Percentiles rank a stretch among this genome's conserved stretches.
Conservation (phyloP, 441 rosid genomes). For the Erodium moschatum region DNA sequence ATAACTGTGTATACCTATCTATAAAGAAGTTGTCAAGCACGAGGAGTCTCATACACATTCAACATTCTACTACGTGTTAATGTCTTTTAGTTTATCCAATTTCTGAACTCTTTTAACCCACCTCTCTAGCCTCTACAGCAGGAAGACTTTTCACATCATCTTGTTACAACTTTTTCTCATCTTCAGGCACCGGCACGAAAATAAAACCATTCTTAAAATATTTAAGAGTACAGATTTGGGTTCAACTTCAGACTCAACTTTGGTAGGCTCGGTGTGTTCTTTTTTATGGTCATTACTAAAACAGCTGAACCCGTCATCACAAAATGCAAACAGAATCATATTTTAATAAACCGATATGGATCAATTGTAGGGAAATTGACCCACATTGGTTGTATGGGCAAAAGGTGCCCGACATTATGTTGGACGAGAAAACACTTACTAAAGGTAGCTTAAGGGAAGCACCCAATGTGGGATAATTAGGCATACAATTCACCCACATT, state of each 20-base stretch:
- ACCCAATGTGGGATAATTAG: background rate
- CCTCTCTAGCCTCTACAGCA: background rate
- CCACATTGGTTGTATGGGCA: too few species aligned
- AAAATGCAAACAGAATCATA: background rate
- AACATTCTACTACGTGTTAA: background rate
- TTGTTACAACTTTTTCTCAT: background rate
- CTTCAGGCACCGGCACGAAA: background rate
- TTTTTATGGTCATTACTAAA: too few species aligned
- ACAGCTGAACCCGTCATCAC: background rate
- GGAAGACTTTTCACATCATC: background rate
- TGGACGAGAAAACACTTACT: too few species aligned
- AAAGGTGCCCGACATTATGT: too few species aligned
- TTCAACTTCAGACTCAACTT: background rate
- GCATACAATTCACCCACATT: background rate
- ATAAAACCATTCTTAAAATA: background rate
- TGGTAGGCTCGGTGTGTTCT: background rate
- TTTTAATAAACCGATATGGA: background rate
- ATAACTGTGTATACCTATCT: background rate
- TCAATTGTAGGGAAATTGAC: background rate
- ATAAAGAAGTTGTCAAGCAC: background rate
- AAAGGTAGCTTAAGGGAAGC: background rate
- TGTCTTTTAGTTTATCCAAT: background rate
- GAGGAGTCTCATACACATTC: background rate
- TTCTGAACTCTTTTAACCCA: background rate
- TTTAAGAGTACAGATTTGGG: background rate